Percentiles rank a stretch among this genome's conserved stretches.
These are phyloP conservation scores for Alternaria burnsii DNA, from an alignment of 2,329 filamentous ascomycete genomes.

Conservation along the genomic window DNA sequence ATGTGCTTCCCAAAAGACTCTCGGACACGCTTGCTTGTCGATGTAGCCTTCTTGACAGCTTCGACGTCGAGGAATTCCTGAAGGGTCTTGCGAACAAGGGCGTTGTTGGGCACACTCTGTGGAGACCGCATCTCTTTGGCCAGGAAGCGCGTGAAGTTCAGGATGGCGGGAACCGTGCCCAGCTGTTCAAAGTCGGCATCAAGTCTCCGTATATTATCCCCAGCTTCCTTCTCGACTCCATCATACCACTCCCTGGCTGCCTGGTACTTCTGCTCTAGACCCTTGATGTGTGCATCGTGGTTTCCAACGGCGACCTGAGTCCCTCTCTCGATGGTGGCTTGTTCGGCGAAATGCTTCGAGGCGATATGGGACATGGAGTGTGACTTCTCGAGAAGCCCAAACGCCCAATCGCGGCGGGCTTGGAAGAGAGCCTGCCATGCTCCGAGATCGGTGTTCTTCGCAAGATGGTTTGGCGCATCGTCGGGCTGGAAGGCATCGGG, in stretches of 20 bases:
- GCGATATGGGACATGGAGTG: constrained; percentile 68
- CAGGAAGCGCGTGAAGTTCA: constrained; percentile 67
- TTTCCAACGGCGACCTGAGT: constrained; percentile 88
- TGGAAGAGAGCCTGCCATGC: constrained; percentile 92
- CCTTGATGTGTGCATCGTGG: constrained; percentile 76
- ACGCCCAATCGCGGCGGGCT: constrained; percentile 80
- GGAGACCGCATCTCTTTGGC: constrained; percentile 43
- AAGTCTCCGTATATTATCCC: constrained; percentile 70
- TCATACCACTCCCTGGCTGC: constrained; percentile 75
- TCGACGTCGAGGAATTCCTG: constrained; percentile 74
- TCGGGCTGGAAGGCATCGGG: constrained; percentile 67
- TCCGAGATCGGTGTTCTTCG: constrained; percentile 78
- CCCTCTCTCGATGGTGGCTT: constrained; percentile 79
- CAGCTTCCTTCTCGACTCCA: constrained; percentile 73
- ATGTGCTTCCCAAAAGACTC: constrained; percentile 68
- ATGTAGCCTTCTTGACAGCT: constrained; percentile 75
- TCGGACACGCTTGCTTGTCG: constrained; percentile 69
- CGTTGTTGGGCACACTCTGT: constrained; percentile 32
- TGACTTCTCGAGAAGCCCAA: constrained; percentile 74
- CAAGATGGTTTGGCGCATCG: constrained; percentile 78
- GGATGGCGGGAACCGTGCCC: constrained; percentile 69
- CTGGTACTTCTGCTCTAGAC: constrained; percentile 74
- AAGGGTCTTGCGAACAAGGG: constrained; percentile 40
- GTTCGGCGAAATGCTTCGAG: constrained; percentile 73
- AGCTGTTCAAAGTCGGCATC: constrained; percentile 73